phyloP scores from a whole-genome alignment of 768 basidiomycete species.

The Multifurca ochricompacta region DNA sequence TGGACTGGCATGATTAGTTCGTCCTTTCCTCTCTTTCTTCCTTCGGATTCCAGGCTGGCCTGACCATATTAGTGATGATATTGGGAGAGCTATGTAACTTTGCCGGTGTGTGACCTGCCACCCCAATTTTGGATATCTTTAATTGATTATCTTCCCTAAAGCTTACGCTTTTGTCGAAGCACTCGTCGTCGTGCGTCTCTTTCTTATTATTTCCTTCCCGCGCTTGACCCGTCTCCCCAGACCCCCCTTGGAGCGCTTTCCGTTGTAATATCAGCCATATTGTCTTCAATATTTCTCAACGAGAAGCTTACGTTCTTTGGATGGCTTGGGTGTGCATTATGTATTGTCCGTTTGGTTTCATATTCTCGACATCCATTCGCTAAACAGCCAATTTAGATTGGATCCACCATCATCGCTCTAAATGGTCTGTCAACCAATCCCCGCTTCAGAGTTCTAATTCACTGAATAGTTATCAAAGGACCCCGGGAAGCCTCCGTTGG shows the following conservation, averaged over 20 bases:
- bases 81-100: slow-evolving; percentile 84
- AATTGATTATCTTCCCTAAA: slow-evolving; percentile 25
- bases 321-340: slow-evolving; percentile 89
- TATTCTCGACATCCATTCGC: background rate
- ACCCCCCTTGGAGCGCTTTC: slow-evolving; percentile 95
- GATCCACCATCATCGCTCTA: slow-evolving; percentile 83
- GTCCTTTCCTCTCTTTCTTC: slow-evolving; percentile 24
- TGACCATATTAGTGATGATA: slow-evolving; percentile 68
- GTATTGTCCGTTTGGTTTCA: slow-evolving; percentile 54
- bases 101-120: slow-evolving; percentile 46
- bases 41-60: background rate
- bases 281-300: slow-evolving; percentile 89
- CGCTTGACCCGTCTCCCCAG: slow-evolving; percentile 29
- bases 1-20: slow-evolving; percentile 88
- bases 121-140: slow-evolving; percentile 23
- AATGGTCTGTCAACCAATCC: slow-evolving; percentile 46
- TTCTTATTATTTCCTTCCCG: background rate
- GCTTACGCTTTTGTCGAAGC: slow-evolving; percentile 89
- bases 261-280: slow-evolving; percentile 89
- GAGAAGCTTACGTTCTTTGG: slow-evolving; percentile 94
- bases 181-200: slow-evolving; percentile 70
- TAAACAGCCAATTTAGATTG: slow-evolving; percentile 43
- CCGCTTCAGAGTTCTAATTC: slow-evolving; percentile 18
- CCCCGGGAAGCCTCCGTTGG: slow-evolving; percentile 65
- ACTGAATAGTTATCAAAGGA: slow-evolving; percentile 32